These are phyloP conservation scores for Somion occarium DNA, from an alignment of 1,284 basidiomycete genomes.

Conservation along the genomic window DNA sequence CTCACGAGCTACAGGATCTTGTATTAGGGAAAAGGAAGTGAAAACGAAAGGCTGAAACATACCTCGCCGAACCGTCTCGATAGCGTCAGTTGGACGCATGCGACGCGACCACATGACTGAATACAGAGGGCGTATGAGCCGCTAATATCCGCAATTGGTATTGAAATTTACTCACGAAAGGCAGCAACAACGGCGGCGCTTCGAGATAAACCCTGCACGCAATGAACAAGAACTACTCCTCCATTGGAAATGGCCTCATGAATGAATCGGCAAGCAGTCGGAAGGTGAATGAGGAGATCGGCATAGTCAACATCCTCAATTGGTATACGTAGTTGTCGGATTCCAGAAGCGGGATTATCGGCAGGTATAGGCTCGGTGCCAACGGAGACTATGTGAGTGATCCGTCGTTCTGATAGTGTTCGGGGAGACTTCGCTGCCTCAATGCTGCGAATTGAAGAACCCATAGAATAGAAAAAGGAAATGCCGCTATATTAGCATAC, in stretches of 20 bases:
- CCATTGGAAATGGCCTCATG: conserved; percentile 61
- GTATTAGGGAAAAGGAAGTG: not conserved
- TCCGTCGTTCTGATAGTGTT: conserved; percentile 65
- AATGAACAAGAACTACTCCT: conserved; percentile 81
- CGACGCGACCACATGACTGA: conserved; percentile 71
- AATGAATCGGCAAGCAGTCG: conserved; percentile 77
- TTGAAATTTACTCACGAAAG: conserved; percentile 50
- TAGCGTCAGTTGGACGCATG: conserved; percentile 52
- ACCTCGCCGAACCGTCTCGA: conserved; percentile 61
- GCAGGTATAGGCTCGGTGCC: conserved; percentile 70
- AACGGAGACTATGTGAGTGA: conserved; percentile 75
- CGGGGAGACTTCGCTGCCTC: conserved; percentile 69
- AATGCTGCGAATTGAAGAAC: conserved; percentile 40
- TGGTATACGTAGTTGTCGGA: conserved; percentile 63
- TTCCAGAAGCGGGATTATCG: conserved; percentile 67
- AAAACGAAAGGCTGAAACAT: conserved; percentile 9
- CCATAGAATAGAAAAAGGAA: conserved; percentile 11
- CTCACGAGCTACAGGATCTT: conserved; percentile 50
- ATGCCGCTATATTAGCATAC: conserved; percentile 5
- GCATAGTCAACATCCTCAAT: conserved; percentile 82
- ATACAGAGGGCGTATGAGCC: no score
- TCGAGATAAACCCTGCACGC: conserved; percentile 77
- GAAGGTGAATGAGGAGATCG: conserved; percentile 75
- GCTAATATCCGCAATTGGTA: no score
- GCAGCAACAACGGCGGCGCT: conserved; percentile 81